Evolutionary conservation across 2,329 filamentous ascomycete genomes (phyloP).

Genomic region (Colletotrichum gigasporum): DNA sequence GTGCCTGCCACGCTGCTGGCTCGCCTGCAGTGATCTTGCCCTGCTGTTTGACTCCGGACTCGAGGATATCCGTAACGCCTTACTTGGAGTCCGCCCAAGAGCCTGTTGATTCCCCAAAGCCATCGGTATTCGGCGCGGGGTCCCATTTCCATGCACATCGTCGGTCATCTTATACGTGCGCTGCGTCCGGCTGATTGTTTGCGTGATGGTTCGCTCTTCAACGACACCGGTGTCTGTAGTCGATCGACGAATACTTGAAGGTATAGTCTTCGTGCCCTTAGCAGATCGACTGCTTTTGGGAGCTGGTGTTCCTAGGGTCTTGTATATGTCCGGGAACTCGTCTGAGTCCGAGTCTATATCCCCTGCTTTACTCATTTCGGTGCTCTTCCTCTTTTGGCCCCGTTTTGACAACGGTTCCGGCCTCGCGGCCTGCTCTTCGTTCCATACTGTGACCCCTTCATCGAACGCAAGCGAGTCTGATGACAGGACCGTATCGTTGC

Average conservation of each 20-base stretch:
- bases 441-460: slow-evolving; percentile 52
- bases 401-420: slow-evolving; percentile 48
- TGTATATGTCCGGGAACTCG: slow-evolving; percentile 64
- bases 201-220: slow-evolving; percentile 34
- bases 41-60: slow-evolving; percentile 32
- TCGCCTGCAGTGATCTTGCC: slow-evolving; percentile 11
- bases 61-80: slow-evolving; percentile 30
- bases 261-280: slow-evolving; percentile 21
- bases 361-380: slow-evolving; percentile 50
- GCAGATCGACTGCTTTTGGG: slow-evolving; percentile 41
- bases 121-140: slow-evolving; percentile 18
- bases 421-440: slow-evolving; percentile 50
- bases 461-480: slow-evolving; percentile 47
- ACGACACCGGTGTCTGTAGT: slow-evolving; percentile 25
- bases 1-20: slow-evolving; percentile 26
- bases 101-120: slow-evolving; percentile 1
- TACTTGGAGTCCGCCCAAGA: slow-evolving; percentile 35
- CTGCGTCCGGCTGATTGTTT: slow-evolving; percentile 35
- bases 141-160: slow-evolving; percentile 4
- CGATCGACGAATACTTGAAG: slow-evolving; percentile 15
- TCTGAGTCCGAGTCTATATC: slow-evolving; percentile 48
- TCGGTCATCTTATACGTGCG: slow-evolving; percentile 29
- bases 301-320: slow-evolving; percentile 53
- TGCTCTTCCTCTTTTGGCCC: slow-evolving; percentile 63
- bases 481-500: slow-evolving; percentile 43